Conservation (phyloP, 2,329 filamentous ascomycete genomes). For the Curvularia sp. region DNA sequence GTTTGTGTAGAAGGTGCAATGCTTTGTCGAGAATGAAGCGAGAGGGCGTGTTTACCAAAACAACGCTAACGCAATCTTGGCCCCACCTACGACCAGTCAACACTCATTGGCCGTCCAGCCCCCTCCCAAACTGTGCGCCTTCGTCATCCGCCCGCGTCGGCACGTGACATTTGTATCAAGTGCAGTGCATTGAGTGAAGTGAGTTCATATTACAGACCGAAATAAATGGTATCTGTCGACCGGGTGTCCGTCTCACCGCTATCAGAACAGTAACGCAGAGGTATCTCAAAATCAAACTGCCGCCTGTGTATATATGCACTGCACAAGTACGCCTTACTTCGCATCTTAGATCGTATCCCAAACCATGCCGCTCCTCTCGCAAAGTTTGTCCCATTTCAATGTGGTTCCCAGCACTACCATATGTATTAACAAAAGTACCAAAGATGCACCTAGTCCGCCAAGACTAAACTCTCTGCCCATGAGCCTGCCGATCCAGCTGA, state of each 20-base stretch:
- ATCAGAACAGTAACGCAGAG: conserved; percentile 6
- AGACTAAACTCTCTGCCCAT: conserved; percentile 27
- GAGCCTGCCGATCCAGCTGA: conserved; percentile 29
- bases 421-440: conserved; percentile 57
- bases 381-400: conserved; percentile 39
- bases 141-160: conserved; percentile 2
- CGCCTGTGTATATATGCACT: neutral
- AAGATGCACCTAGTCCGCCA: conserved; percentile 51
- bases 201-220: neutral
- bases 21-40: conserved; percentile 31
- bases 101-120: conserved; percentile 12
- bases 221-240: neutral
- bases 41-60: conserved; percentile 32
- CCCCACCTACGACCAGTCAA: conserved; percentile 25
- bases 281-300: conserved; percentile 16
- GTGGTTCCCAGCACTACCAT: conserved; percentile 53
- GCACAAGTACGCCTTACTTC: neutral
- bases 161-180: neutral
- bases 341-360: conserved; percentile 24
- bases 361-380: conserved; percentile 36
- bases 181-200: neutral
- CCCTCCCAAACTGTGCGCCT: neutral
- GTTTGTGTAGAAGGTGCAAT: conserved; percentile 41
- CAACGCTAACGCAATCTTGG: conserved; percentile 26
- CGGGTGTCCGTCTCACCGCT: neutral